These are phyloP conservation scores for Phtheirospermum japonicum DNA, from an alignment of 257 asterid species.

Conservation along the genomic window DNA sequence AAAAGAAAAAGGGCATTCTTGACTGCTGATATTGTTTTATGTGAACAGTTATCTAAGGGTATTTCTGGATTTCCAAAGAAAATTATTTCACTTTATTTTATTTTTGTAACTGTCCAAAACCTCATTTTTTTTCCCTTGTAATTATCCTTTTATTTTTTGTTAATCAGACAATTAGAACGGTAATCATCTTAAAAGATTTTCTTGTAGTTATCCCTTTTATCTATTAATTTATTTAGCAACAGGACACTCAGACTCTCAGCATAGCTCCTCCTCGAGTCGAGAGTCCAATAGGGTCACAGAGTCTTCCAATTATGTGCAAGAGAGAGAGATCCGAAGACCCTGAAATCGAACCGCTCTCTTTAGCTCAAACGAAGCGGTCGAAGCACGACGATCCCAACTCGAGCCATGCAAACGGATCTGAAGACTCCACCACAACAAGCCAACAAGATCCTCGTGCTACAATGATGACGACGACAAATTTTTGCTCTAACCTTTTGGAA, in stretches of 20 bases:
- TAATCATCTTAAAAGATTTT: too few relatives aligned
- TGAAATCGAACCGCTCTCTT: slow-evolving; percentile 50
- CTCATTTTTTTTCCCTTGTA: too few relatives aligned
- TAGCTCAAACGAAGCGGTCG: slow-evolving; percentile 59
- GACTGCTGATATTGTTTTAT: too few relatives aligned
- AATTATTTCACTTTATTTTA: too few relatives aligned
- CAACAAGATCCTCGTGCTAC: slow-evolving; percentile 66
- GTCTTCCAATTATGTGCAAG: slow-evolving; percentile 64
- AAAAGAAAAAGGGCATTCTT: too few relatives aligned
- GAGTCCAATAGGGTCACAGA: slow-evolving; percentile 33
- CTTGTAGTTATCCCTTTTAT: too few relatives aligned
- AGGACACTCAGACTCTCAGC: slow-evolving; percentile 46
- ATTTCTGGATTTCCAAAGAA: neutral
- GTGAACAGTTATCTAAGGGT: neutral
- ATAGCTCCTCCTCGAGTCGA: slow-evolving; percentile 53
- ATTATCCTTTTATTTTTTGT: too few relatives aligned
- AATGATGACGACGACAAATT: slow-evolving; percentile 65
- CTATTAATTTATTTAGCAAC: neutral
- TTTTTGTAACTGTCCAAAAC: too few relatives aligned
- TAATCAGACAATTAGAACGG: too few relatives aligned
- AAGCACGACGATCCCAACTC: slow-evolving; percentile 78
- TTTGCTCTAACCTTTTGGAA: slow-evolving; percentile 33
- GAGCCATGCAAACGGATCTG: slow-evolving; percentile 86
- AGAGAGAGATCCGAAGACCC: slow-evolving; percentile 78
- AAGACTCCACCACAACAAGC: slow-evolving; percentile 91